phyloP scores from a whole-genome alignment of 2,329 filamentous ascomycete genomes.

The Alternaria sp. region DNA sequence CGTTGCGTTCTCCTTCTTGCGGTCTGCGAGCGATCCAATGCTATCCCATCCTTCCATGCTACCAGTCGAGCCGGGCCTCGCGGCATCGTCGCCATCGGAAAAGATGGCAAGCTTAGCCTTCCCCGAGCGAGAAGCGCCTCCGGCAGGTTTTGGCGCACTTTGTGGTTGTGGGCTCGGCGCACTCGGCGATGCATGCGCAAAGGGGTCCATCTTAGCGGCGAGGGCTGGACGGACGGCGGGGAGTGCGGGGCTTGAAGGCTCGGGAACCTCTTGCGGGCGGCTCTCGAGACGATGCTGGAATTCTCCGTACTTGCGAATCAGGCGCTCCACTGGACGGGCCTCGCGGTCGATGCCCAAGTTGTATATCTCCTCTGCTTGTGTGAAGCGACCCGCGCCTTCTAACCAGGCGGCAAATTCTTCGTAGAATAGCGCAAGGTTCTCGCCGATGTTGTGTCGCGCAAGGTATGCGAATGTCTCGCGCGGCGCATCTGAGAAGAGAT shows the following conservation, averaged over 20 bases:
- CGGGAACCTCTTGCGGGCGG: conserved; percentile 64
- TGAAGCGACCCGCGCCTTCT: conserved; percentile 81
- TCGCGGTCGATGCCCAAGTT: conserved; percentile 87
- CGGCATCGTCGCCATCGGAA: conserved; percentile 71
- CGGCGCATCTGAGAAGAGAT: conserved; percentile 89
- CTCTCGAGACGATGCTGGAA: conserved; percentile 82
- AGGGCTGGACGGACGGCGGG: conserved; percentile 83
- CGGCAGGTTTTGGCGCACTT: conserved; percentile 50
- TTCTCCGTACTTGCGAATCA: conserved; percentile 89
- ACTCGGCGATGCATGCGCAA: conserved; percentile 58
- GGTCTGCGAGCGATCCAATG: conserved; percentile 83
- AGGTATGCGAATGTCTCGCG: conserved; percentile 92
- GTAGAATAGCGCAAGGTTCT: conserved; percentile 88
- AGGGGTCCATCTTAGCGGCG: conserved; percentile 85
- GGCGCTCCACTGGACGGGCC: conserved; percentile 78
- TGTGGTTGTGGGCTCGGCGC: conserved; percentile 70
- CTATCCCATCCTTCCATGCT: conserved; percentile 83
- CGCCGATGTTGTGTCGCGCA: conserved; percentile 85
- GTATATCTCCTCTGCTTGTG: conserved; percentile 93
- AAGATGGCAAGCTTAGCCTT: conserved; percentile 91
- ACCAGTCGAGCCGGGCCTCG: conserved; percentile 62
- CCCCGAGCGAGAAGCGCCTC: conserved; percentile 64
- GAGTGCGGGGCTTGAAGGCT: conserved; percentile 84
- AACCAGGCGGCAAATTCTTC: conserved; percentile 96
- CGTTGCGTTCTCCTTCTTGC: conserved; percentile 91